phyloP scores from a whole-genome alignment of 2,329 filamentous ascomycete species.

The Phialocephala sp. region DNA sequence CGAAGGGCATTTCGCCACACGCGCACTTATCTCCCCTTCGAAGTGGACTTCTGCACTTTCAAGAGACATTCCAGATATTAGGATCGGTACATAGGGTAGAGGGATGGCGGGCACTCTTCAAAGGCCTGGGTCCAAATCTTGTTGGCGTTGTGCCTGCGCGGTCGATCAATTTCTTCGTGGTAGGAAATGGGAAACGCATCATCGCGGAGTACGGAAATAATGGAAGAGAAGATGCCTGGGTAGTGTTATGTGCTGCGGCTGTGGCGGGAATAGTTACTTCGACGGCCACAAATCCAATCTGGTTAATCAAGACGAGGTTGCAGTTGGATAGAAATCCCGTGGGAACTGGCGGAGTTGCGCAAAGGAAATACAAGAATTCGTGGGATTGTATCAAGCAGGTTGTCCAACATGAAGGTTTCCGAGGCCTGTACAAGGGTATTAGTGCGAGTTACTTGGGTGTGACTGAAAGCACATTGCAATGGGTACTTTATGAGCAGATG shows the following conservation, averaged over 20 bases:
- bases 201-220: constrained; percentile 77
- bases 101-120: constrained; percentile 88
- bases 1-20: constrained; percentile 54
- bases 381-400: constrained; percentile 87
- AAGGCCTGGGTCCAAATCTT: constrained; percentile 88
- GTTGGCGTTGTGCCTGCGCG: constrained; percentile 88
- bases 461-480: constrained; percentile 88
- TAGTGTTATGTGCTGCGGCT: constrained; percentile 79
- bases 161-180: constrained; percentile 92
- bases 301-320: constrained; percentile 91
- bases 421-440: constrained; percentile 86
- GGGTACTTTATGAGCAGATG: constrained; percentile 93
- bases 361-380: constrained; percentile 82
- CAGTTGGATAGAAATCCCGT: constrained; percentile 89
- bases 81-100: constrained; percentile 79
- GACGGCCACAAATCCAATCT: constrained; percentile 94
- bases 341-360: constrained; percentile 57
- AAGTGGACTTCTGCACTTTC: constrained; percentile 74
- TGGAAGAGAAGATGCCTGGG: constrained; percentile 71
- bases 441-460: constrained; percentile 92
- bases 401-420: constrained; percentile 77
- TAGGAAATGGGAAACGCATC: constrained; percentile 88
- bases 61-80: constrained; percentile 86
- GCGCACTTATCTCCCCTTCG: constrained; percentile 67
- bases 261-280: constrained; percentile 83